phyloP scores from a whole-genome alignment of 805 yeast species.

The Wickerhamiella slavikovae region DNA sequence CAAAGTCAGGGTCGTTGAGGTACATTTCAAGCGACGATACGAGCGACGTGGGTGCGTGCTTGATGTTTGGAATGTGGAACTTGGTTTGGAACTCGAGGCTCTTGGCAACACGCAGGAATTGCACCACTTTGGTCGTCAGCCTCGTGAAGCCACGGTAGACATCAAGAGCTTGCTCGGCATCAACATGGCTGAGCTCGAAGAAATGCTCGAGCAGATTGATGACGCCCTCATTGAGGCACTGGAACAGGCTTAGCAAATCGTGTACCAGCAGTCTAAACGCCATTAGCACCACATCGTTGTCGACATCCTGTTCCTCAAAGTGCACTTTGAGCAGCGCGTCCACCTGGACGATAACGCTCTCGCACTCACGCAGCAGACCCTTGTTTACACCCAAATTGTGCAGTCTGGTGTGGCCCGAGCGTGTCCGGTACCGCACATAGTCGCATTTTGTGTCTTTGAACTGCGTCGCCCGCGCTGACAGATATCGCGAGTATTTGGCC shows the following conservation, averaged over 20 bases:
- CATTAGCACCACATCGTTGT: constrained; percentile 64
- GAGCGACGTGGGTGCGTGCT: constrained; percentile 91
- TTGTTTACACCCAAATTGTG: constrained; percentile 45
- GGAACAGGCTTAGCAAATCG: constrained; percentile 70
- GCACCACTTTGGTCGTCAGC: constrained; percentile 71
- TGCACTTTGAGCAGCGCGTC: constrained; percentile 52
- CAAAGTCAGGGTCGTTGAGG: constrained; percentile 69
- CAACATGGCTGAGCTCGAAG: constrained; percentile 72
- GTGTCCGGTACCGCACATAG: constrained; percentile 42
- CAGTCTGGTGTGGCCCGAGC: constrained; percentile 35
- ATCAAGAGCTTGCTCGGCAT: constrained; percentile 70
- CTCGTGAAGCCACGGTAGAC: constrained; percentile 73
- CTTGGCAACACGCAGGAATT: constrained; percentile 74
- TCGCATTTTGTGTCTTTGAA: constrained; percentile 45
- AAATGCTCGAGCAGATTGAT: constrained; percentile 84
- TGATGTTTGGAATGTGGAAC: constrained; percentile 82
- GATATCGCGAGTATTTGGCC: constrained; percentile 49
- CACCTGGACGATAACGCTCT: constrained; percentile 67
- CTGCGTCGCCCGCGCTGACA: constrained; percentile 47
- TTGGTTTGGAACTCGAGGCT: constrained; percentile 72
- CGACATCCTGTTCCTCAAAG: constrained; percentile 59
- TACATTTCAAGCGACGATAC: constrained; percentile 77
- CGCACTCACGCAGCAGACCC: constrained; percentile 69
- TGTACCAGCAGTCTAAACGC: constrained; percentile 79
- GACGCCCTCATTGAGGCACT: constrained; percentile 86